A percentile compares a stretch with the other conserved stretches of the same genome.
phyloP scores from a whole-genome alignment of 1,284 basidiomycete species.

The Pascua sp. region DNA sequence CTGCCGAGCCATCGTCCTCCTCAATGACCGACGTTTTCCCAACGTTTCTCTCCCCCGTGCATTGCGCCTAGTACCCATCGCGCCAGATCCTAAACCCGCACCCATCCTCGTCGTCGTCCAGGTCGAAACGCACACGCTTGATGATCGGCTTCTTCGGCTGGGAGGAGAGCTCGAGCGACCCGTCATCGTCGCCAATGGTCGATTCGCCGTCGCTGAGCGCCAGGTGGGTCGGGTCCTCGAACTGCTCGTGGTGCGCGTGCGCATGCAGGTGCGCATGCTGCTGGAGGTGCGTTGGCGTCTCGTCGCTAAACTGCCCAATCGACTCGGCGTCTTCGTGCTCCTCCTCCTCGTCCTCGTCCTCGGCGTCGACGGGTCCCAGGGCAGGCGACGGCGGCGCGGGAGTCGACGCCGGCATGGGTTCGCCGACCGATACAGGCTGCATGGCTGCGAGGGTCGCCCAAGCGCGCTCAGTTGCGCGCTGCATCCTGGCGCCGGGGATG shows the following conservation, averaged over 20 bases:
- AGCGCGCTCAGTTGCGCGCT: constrained; percentile 9
- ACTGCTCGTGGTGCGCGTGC: not conserved
- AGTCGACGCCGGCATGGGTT: not conserved
- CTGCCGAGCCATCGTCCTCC: no score
- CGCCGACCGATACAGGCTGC: not conserved
- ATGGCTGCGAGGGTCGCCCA: constrained; percentile 5
- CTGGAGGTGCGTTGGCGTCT: not conserved
- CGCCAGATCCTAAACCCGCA: constrained; percentile 35
- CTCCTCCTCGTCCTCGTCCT: not conserved
- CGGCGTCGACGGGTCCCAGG: not conserved
- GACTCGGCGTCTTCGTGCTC: constrained; percentile 4
- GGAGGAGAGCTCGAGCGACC: constrained; percentile 18
- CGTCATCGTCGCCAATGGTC: constrained; percentile 14
- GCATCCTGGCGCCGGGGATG: not conserved
- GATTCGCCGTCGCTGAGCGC: not conserved
- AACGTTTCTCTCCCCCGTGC: no score
- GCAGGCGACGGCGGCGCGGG: constrained; percentile 1
- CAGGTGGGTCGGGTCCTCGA: not conserved
- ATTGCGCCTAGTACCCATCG: constrained; percentile 26
- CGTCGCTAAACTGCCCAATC: constrained; percentile 7
- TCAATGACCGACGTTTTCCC: no score
- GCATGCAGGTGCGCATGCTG: not conserved
- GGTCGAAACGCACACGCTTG: constrained; percentile 21
- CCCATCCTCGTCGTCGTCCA: constrained; percentile 20
- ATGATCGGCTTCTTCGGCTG: constrained; percentile 20